Evolutionary conservation across 805 yeast species (phyloP), one percentile per base, ranked within the genome.

Genomic region (Metschnikowia similis): DNA sequence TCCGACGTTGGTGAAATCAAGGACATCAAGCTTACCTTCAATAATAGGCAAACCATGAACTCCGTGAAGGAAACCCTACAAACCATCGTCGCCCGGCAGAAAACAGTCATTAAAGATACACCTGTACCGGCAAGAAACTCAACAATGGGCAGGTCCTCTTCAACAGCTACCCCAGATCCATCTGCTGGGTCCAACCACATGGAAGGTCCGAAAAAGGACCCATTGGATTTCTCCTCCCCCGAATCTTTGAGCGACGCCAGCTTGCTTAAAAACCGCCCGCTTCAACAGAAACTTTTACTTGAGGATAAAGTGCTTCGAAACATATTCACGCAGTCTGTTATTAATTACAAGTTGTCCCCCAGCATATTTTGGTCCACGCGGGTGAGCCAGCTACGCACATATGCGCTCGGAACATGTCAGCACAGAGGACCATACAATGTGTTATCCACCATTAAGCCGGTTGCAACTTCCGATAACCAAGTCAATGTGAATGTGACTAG

Each of bases 361-460:
- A 80, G 80, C 36, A 89, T 90, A 58, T 91, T 91, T 66, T 91
- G 97, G 97, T 75, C 83, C 1, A 84, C 91, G 6, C 72, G 97
- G 55, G 72, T 90, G 9, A 88, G 89, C 58, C 75, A 86, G 27
- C 67, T 94, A 48, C 72, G 98, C 48, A 89, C 97, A 0, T 89
- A 81, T 69, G 97, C 97, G 0, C 77, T 94, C 55, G 81, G 92
- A 8, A 79, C 82, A 14, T 80, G 89, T 17, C 99, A 94, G 63
- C 87, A 87, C 56, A 76, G 85, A 45, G 99, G 99, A 0, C 94
- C 96, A 0, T 94, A 91, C 65, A 94, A 94, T 62, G 98, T 94
- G 0, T 71, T 94, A 47, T 86, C 96, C 40, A 89, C 98, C 0
- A 92, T 94, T 55, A 89, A 87, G 61, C 97, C 98, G 0, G 92